Conservation (phyloP, 2,329 filamentous ascomycete species). For the Hymenotorrendiella dingleyae region DNA sequence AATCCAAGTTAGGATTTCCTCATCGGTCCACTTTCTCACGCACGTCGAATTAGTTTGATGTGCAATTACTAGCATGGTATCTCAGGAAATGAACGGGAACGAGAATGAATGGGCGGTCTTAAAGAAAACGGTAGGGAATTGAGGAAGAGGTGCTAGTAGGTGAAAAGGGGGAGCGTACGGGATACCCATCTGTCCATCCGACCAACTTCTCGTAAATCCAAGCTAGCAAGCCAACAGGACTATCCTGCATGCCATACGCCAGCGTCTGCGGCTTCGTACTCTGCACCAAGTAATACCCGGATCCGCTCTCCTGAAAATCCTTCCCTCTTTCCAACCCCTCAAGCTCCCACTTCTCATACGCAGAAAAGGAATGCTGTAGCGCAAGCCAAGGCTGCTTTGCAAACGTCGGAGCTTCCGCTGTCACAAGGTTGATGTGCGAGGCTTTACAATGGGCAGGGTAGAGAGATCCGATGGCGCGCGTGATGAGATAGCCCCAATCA, state of each 20-base stretch:
- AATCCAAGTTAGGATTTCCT: constrained; percentile 72
- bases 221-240: constrained; percentile 62
- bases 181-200: constrained; percentile 67
- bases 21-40: constrained; percentile 72
- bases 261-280: constrained; percentile 67
- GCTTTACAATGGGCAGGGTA: constrained; percentile 54
- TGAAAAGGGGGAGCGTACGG: too few relatives aligned
- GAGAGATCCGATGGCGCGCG: constrained; percentile 51
- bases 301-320: constrained; percentile 52
- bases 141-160: too few relatives aligned
- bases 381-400: constrained; percentile 50
- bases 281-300: constrained; percentile 55
- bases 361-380: constrained; percentile 46
- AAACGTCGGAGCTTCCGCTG: constrained; percentile 42
- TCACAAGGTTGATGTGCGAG: constrained; percentile 56
- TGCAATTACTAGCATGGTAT: too few relatives aligned
- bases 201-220: constrained; percentile 81
- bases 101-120: too few relatives aligned
- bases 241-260: constrained; percentile 63
- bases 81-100: too few relatives aligned
- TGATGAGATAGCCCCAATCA: constrained; percentile 66
- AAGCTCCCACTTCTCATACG: constrained; percentile 47
- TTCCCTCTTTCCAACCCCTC: constrained; percentile 38
- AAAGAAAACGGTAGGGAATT: too few relatives aligned
- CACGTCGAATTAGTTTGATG: too few relatives aligned